Base-by-base conservation (phyloP, 805 yeast genomes). In the Cyberlindnera euphorbiae region DNA sequence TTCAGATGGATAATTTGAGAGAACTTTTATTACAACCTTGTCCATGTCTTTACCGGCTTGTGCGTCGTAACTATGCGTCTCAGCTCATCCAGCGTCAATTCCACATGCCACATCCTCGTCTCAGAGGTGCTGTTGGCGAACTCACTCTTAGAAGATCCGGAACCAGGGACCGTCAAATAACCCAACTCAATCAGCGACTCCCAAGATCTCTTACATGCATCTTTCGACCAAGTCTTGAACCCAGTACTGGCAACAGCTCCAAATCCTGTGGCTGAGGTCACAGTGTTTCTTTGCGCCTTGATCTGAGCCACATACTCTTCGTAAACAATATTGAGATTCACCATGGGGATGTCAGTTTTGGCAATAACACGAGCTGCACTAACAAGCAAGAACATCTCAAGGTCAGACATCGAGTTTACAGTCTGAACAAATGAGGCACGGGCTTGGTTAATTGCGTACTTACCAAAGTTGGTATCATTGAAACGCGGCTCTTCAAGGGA, bases 311-410 rank as follows among this genome's bases (percentile, higher is more conserved):
- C 52, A 57, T 86, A 90, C 56, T 90, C 97, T 22, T 77, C 79
- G 55, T 79, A 82, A 0, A 80, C 82, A 39, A 87, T 60, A 46
- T 83, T 84, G 59, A 88, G 79, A 55, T 86, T 89, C 14, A 85
- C 71, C n/a, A 68, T 66, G 11, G 67, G 76, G 17, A 75, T 58
- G 15, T 73, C 78, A 19, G 68, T 67, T 47, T 79, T 82, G 33
- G 74, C 66, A 17, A 76, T 66, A 34, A 80, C 79, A 30, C 97
- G 66, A 0, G 94, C 85, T 0, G 89, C 81, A 28, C 87, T 76
- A 5, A 89, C 76, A 11, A 86, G 60, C 27, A 90, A 52, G 13
- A 82, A 72, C 31, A 82, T 55, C 50, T 90, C 97, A 21, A 85
- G 54, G 40, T 81, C 82, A 4, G 95, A 79, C 25, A 88, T 58